Percentiles rank a stretch among this genome's conserved stretches.
These are phyloP conservation scores for Grammothele lineata DNA, from an alignment of 768 basidiomycete species.

Conservation along the genomic window DNA sequence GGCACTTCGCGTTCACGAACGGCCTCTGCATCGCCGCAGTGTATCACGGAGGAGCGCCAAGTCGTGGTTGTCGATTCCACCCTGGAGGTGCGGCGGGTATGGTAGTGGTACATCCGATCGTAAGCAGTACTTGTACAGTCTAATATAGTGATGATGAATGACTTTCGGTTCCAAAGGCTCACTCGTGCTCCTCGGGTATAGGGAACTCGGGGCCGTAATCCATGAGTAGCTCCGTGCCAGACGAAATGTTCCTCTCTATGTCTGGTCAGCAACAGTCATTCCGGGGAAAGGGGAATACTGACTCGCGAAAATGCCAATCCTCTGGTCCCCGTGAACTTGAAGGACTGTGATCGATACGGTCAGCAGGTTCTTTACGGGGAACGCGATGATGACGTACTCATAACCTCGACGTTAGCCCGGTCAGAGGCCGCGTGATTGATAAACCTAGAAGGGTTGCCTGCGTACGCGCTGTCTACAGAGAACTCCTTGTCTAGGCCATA, in stretches of 20 bases:
- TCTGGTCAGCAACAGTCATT: background rate
- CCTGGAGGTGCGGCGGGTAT: too few species aligned
- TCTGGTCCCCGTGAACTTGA: slow-evolving; percentile 61
- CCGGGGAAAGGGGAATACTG: slow-evolving; percentile 23
- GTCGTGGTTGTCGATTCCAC: too few species aligned
- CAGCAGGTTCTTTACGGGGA: too few species aligned
- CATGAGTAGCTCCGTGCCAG: slow-evolving; percentile 50
- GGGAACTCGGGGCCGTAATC: slow-evolving; percentile 54
- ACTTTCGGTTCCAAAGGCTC: too few species aligned
- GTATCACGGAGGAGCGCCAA: too few species aligned
- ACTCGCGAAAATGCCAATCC: slow-evolving; percentile 63
- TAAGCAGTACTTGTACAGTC: too few species aligned
- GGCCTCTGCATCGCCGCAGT: too few species aligned
- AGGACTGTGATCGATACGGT: too few species aligned
- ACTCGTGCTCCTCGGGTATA: too few species aligned
- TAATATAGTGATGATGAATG: too few species aligned
- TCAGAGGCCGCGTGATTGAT: slow-evolving; percentile 51
- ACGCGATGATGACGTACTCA: slow-evolving; percentile 38
- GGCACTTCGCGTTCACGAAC: too few species aligned
- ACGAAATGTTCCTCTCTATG: slow-evolving; percentile 36
- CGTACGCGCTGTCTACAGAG: slow-evolving; percentile 50
- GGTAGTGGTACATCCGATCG: too few species aligned
- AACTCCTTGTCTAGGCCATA: slow-evolving; percentile 47
- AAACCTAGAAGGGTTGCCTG: slow-evolving; percentile 63
- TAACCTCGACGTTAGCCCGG: slow-evolving; percentile 42